These are phyloP conservation scores for Suillus subalutaceus DNA, from an alignment of 768 basidiomycete genomes.

Conservation along the genomic window DNA sequence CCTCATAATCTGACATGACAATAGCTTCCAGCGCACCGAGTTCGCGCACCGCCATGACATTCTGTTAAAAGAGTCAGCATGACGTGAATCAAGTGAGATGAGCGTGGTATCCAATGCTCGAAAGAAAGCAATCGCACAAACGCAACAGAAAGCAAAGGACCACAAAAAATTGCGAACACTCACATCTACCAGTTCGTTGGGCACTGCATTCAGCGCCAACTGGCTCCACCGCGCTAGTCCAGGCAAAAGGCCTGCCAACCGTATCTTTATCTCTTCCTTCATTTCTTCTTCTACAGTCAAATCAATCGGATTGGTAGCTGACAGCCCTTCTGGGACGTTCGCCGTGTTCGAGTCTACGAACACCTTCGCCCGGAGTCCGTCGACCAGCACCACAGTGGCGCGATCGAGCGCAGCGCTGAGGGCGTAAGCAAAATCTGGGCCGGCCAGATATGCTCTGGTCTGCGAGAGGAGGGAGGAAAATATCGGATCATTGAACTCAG, in stretches of 20 bases:
- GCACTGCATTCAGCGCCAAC: slow-evolving; percentile 63
- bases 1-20: slow-evolving; percentile 69
- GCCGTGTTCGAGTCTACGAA: slow-evolving; percentile 44
- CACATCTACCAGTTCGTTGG: slow-evolving; percentile 85
- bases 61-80: slow-evolving; percentile 39
- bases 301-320: slow-evolving; percentile 22
- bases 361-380: slow-evolving; percentile 63
- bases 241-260: slow-evolving; percentile 81
- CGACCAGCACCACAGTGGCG: slow-evolving; percentile 65
- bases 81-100: not conserved
- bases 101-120: not conserved
- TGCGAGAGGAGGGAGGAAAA: slow-evolving; percentile 72
- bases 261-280: slow-evolving; percentile 51
- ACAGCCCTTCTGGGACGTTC: slow-evolving; percentile 15
- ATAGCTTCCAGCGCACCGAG: slow-evolving; percentile 72
- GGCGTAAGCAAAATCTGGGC: slow-evolving; percentile 70
- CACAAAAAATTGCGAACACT: slow-evolving; percentile 32
- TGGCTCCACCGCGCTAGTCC: slow-evolving; percentile 80
- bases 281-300: slow-evolving; percentile 15
- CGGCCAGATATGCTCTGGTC: slow-evolving; percentile 62
- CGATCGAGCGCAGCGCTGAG: slow-evolving; percentile 75
- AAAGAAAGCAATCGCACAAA: slow-evolving; percentile 5
- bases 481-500: slow-evolving; percentile 29
- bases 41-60: slow-evolving; percentile 63
- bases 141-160: not conserved